Evolutionary conservation across 352 stramenopile species (phyloP).

Genomic region (Globisporangium solare): DNA sequence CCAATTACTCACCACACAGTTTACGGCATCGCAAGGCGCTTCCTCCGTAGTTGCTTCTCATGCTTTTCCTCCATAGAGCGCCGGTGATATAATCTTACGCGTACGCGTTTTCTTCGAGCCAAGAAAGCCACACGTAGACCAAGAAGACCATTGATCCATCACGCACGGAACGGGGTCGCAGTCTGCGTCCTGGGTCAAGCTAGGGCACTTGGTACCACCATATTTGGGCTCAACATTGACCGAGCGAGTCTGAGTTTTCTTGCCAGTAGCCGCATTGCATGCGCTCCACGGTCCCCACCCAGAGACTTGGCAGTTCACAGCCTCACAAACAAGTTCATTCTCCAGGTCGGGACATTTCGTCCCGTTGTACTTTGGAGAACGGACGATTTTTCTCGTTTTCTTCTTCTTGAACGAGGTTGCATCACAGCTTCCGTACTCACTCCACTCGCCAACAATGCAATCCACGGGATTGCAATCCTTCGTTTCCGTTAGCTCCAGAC

Average conservation of each 20-base stretch:
- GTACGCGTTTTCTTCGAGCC: constrained; percentile 27
- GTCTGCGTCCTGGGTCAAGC: constrained; percentile 17
- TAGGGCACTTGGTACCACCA: constrained; percentile 26
- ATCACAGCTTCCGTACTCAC: constrained; percentile 38
- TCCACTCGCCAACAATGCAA: constrained; percentile 38
- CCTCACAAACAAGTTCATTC: constrained; percentile 48
- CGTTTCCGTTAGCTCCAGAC: constrained; percentile 24
- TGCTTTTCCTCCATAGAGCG: constrained; percentile 33
- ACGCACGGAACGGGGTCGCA: constrained; percentile 52
- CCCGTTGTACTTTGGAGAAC: constrained; percentile 35
- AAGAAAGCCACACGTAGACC: constrained; percentile 25
- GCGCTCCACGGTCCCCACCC: constrained; percentile 23
- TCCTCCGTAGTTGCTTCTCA: constrained; percentile 25
- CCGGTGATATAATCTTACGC: constrained; percentile 19
- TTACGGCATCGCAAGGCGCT: constrained; percentile 41
- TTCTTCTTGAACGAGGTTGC: constrained; percentile 38
- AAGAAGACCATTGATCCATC: constrained; percentile 26
- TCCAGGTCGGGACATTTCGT: constrained; percentile 29
- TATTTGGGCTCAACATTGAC: constrained; percentile 29
- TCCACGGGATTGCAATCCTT: constrained; percentile 41
- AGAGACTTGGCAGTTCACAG: constrained; percentile 43
- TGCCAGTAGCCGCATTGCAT: constrained; percentile 27
- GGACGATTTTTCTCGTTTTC: constrained; percentile 31
- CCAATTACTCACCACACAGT: constrained; percentile 45
- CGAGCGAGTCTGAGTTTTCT: constrained; percentile 29